phyloP scores from a whole-genome alignment of 164 flowering plant species.

The Vitis rupestris region DNA sequence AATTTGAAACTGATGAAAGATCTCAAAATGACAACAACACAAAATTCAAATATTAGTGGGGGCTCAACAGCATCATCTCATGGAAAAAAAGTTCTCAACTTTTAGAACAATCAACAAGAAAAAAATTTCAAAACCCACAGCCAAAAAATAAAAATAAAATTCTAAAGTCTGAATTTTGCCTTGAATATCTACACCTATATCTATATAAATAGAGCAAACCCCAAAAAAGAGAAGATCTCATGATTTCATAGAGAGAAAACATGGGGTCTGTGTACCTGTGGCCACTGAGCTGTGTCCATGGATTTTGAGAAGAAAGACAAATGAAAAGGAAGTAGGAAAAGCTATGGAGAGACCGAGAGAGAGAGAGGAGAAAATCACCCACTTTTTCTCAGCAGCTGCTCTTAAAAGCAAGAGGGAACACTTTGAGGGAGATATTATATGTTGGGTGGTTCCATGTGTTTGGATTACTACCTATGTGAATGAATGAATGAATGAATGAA shows the following conservation, averaged over 20 bases:
- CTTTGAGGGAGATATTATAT: constrained; percentile 3
- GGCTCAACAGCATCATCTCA: constrained; percentile 11
- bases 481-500: constrained; percentile 8
- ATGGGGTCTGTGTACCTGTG: constrained; percentile 34
- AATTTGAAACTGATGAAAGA: constrained; percentile 18
- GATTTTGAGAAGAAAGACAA: constrained; percentile 16
- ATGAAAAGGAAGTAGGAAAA: constrained; percentile 12
- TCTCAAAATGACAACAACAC: constrained; percentile 14
- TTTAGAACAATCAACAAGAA: neutral
- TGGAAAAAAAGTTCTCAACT: constrained; percentile 6
- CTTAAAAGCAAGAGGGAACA: constrained; percentile 17
- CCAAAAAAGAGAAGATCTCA: constrained; percentile 8
- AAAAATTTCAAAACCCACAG: constrained; percentile 8
- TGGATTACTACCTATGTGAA: constrained; percentile 15
- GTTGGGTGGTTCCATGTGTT: constrained; percentile 25
- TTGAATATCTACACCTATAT: constrained; percentile 2
- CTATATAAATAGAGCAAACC: too few relatives aligned
- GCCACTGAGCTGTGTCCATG: constrained; percentile 58
- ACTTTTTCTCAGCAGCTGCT: constrained; percentile 21
- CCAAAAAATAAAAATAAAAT: neutral
- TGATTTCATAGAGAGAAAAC: constrained; percentile 23
- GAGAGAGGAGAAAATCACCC: constrained; percentile 11
- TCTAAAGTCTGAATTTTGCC: neutral
- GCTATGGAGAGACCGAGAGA: constrained; percentile 8
- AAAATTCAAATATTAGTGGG: constrained; percentile 25